Conservation (phyloP, 83 land plant genomes). For the Picea abies region DNA sequence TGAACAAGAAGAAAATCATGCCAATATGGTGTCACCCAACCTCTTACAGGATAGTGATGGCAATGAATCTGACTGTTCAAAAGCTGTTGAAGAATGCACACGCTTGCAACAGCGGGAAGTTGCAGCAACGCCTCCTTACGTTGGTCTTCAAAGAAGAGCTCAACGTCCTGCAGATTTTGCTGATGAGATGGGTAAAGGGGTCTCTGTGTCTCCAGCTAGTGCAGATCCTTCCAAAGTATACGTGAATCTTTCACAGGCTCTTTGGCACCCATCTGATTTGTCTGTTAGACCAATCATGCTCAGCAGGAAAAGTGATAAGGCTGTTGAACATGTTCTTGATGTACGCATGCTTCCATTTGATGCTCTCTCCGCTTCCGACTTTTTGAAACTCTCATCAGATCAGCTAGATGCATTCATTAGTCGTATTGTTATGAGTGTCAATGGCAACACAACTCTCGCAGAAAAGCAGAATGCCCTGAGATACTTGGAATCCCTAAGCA, state of each 20-base stretch:
- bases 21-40: slow-evolving; percentile 5
- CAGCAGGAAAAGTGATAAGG: slow-evolving; percentile 75
- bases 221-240: slow-evolving; percentile 54
- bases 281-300: slow-evolving; percentile 94
- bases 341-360: slow-evolving; percentile 68
- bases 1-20: slow-evolving; percentile 16
- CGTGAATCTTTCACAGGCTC: slow-evolving; percentile 48
- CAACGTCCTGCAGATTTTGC: slow-evolving; percentile 27
- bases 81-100: slow-evolving; percentile 27
- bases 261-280: slow-evolving; percentile 96
- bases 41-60: slow-evolving; percentile 14
- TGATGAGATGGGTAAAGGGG: slow-evolving; percentile 34
- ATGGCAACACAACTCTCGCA: slow-evolving; percentile 45
- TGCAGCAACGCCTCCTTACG: slow-evolving; percentile 75
- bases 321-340: slow-evolving; percentile 49
- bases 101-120: slow-evolving; percentile 41
- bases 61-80: slow-evolving; percentile 23
- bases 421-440: slow-evolving; percentile 50
- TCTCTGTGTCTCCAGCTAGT: slow-evolving; percentile 24
- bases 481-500: slow-evolving; percentile 87
- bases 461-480: slow-evolving; percentile 85
- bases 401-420: slow-evolving; percentile 50
- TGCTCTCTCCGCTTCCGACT: slow-evolving; percentile 60
- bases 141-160: slow-evolving; percentile 58
- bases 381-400: slow-evolving; percentile 71